Percentiles rank a stretch among this genome's conserved stretches.
Evolutionary conservation across 2,329 filamentous ascomycete species (phyloP).

Genomic region (Zopfia rhizophila): DNA sequence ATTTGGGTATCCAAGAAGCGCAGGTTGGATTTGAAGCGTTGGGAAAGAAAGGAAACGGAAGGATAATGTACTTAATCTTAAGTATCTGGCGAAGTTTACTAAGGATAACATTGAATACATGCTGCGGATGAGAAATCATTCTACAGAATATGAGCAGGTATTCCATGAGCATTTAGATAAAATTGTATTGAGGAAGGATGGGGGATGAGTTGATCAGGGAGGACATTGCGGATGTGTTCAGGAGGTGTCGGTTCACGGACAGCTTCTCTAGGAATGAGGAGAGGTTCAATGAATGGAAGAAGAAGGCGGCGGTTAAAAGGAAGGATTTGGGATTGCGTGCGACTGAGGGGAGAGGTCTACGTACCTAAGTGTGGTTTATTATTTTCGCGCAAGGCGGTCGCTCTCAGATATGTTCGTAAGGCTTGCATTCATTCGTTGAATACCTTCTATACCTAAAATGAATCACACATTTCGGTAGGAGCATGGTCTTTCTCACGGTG

Average conservation of each 20-base stretch:
- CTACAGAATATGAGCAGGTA: conserved; percentile 14
- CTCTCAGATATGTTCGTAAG: no score
- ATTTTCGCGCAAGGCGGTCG: no score
- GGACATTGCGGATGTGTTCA: conserved; percentile 18
- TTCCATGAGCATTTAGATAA: conserved; percentile 24
- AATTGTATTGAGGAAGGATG: conserved; percentile 15
- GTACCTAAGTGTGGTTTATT: no score
- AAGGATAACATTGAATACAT: conserved; percentile 6
- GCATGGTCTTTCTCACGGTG: no score
- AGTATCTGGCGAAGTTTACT: conserved; percentile 15
- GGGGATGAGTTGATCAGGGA: conserved; percentile 5
- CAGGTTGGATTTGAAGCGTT: neutral
- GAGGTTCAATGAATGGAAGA: conserved; percentile 5
- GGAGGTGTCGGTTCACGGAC: neutral
- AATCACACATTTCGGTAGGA: no score
- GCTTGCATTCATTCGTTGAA: no score
- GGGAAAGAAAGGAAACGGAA: neutral
- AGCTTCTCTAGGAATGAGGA: neutral
- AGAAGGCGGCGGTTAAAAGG: neutral
- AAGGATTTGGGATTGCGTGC: no score
- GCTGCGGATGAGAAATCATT: conserved; percentile 7
- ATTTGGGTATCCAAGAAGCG: conserved; percentile 9
- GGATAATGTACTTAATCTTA: conserved; percentile 13
- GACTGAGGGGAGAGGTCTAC: no score
- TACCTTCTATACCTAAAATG: no score